A percentile compares a stretch with the other conserved stretches of the same genome.
Conservation (phyloP, 176 grass and related monocot genomes). For the Cenchrus americanus region DNA sequence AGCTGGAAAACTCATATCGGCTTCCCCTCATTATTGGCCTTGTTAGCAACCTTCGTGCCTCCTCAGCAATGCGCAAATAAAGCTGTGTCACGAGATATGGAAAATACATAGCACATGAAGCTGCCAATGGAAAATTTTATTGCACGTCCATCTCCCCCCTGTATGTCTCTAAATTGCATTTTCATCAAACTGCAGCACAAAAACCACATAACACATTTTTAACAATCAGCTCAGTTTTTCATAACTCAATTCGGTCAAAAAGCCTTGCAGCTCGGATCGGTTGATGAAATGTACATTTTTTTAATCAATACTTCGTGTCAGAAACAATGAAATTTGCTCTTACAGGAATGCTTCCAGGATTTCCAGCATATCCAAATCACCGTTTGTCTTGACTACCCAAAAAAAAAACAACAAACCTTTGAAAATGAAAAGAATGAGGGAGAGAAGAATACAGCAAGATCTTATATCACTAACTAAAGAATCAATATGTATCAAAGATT, state of each 20-base stretch:
- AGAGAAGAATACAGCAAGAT: conserved; percentile 45
- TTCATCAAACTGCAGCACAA: background rate
- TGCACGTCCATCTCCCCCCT: background rate
- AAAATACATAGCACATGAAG: background rate
- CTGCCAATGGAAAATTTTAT: background rate
- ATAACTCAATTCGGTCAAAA: conserved; percentile 8
- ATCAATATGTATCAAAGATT: conserved; percentile 48
- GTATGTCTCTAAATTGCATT: background rate
- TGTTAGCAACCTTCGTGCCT: background rate
- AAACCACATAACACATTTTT: background rate
- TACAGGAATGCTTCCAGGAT: conserved; percentile 43
- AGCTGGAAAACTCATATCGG: background rate
- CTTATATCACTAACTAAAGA: conserved; percentile 53
- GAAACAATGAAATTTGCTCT: conserved; percentile 42
- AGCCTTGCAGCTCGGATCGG: conserved; percentile 6
- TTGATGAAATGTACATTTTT: conserved; percentile 58
- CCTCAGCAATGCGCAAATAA: background rate
- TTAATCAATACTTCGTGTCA: conserved; percentile 42
- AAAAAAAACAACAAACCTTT: conserved; percentile 40
- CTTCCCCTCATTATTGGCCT: background rate
- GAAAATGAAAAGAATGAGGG: conserved; percentile 10
- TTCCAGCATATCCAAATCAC: conserved; percentile 46
- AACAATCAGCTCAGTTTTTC: background rate
- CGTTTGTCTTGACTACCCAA: conserved; percentile 34
- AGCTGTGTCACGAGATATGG: background rate